Conservation (phyloP, 2,329 filamentous ascomycete species). For the Mycosphaerella sp. region DNA sequence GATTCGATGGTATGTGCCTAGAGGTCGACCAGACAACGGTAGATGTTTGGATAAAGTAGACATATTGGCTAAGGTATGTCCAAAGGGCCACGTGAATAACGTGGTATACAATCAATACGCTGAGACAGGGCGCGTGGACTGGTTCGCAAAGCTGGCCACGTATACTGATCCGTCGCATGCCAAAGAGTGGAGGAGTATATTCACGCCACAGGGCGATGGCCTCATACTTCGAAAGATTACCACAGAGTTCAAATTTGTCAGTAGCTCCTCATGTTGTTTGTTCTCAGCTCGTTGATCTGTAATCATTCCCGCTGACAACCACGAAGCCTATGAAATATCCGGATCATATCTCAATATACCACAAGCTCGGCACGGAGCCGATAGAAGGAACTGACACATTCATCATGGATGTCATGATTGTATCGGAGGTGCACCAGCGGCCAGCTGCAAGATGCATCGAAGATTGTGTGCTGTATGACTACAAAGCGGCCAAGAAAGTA, state of each 20-base stretch:
- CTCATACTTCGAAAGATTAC: slow-evolving; percentile 74
- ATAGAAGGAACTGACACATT: slow-evolving; percentile 49
- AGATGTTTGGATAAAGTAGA: neutral
- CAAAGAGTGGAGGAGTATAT: slow-evolving; percentile 61
- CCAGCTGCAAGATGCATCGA: slow-evolving; percentile 69
- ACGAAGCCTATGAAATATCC: slow-evolving; percentile 73
- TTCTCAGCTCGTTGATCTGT: neutral
- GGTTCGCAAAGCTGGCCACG: slow-evolving; percentile 63
- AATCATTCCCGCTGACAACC: slow-evolving; percentile 11
- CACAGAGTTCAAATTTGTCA: slow-evolving; percentile 81
- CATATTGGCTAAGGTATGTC: slow-evolving; percentile 16
- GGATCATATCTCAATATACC: slow-evolving; percentile 75
- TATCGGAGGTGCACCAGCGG: slow-evolving; percentile 69
- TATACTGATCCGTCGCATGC: slow-evolving; percentile 56
- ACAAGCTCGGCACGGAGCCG: slow-evolving; percentile 61
- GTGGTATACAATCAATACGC: slow-evolving; percentile 77
- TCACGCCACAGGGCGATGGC: slow-evolving; percentile 60
- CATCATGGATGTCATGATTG: slow-evolving; percentile 55
- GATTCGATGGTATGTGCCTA: slow-evolving; percentile 45
- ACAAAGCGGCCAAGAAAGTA: slow-evolving; percentile 52
- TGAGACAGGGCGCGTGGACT: slow-evolving; percentile 74
- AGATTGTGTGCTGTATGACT: slow-evolving; percentile 75
- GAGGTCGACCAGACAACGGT: neutral
- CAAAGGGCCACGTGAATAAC: slow-evolving; percentile 72
- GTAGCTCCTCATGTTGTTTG: neutral